A percentile compares a stretch with the other conserved stretches of the same genome.
These are phyloP conservation scores for Nigrograna mackinnonii DNA, from an alignment of 2,329 filamentous ascomycete species.

Conservation along the genomic window DNA sequence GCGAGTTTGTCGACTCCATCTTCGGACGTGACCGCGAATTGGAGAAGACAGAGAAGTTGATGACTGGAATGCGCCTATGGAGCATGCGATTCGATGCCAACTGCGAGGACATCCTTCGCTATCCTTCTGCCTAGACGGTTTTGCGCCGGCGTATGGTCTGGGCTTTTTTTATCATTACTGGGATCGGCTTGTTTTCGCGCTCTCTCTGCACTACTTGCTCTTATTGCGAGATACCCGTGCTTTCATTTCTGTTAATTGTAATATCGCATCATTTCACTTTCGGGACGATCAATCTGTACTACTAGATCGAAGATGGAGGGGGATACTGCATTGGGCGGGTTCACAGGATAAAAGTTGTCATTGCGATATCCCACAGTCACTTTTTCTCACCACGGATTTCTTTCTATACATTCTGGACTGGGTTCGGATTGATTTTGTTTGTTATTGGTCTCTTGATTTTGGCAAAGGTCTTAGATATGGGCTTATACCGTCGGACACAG, in stretches of 20 bases:
- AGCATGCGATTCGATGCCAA: slow-evolving; percentile 94
- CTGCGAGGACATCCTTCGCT: slow-evolving; percentile 82
- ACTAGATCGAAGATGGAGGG: slow-evolving; percentile 28
- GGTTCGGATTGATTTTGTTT: slow-evolving; percentile 21
- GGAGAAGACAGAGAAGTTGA: slow-evolving; percentile 88
- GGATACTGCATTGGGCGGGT: slow-evolving; percentile 39
- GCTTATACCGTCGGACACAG: slow-evolving; percentile 12
- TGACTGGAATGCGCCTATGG: slow-evolving; percentile 86
- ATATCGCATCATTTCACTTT: slow-evolving; percentile 31
- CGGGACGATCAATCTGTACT: slow-evolving; percentile 36
- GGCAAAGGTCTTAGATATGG: slow-evolving; percentile 19
- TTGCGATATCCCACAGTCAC: slow-evolving; percentile 36
- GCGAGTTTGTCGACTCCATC: slow-evolving; percentile 94
- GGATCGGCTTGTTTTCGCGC: slow-evolving; percentile 12
- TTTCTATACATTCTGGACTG: slow-evolving; percentile 22
- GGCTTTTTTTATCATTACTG: slow-evolving; percentile 1
- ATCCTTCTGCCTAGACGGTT: slow-evolving; percentile 46
- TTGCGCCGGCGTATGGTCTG: slow-evolving; percentile 28
- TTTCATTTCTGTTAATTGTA: slow-evolving; percentile 37
- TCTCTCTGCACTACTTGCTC: slow-evolving; percentile 28
- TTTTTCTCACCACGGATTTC: slow-evolving; percentile 17
- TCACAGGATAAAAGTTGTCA: slow-evolving; percentile 38
- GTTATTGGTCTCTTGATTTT: slow-evolving; percentile 8
- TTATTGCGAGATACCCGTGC: slow-evolving; percentile 45
- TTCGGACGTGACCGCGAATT: slow-evolving; percentile 91